phyloP scores from a whole-genome alignment of 1,139 yeast species.

The Yamadazyma aaseri region DNA sequence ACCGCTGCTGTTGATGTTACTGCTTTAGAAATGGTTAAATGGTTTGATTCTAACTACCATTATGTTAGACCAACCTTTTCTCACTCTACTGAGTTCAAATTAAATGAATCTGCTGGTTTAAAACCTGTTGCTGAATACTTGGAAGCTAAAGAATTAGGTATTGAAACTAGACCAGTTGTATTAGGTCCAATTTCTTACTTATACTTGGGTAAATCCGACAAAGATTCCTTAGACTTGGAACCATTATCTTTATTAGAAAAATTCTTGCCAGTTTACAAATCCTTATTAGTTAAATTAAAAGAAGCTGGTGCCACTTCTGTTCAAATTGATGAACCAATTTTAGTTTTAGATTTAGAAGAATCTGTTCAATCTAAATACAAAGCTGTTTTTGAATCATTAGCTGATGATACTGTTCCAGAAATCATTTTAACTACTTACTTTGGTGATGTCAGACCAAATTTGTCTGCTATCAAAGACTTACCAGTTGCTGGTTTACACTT shows the following conservation, averaged over 20 bases:
- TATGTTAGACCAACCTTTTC: slow-evolving; percentile 99
- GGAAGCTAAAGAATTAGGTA: slow-evolving; percentile 95
- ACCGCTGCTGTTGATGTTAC: slow-evolving; percentile 94
- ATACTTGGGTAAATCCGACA: slow-evolving; percentile 95
- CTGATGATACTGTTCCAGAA: slow-evolving; percentile 71
- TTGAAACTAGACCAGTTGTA: slow-evolving; percentile 95
- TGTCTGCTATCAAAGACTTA: slow-evolving; percentile 80
- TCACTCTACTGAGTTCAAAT: slow-evolving; percentile 91
- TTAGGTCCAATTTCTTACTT: slow-evolving; percentile 96
- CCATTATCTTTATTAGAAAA: slow-evolving; percentile 87
- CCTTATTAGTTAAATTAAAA: slow-evolving; percentile 81
- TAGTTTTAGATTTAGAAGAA: slow-evolving; percentile 90
- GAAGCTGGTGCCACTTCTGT: slow-evolving; percentile 94
- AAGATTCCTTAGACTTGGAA: slow-evolving; percentile 92
- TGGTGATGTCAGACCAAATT: slow-evolving; percentile 98
- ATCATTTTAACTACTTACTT: slow-evolving; percentile 87
- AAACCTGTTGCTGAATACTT: slow-evolving; percentile 97
- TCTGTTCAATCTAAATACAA: slow-evolving; percentile 81
- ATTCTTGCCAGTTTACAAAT: slow-evolving; percentile 88
- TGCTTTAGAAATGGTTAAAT: slow-evolving; percentile 99
- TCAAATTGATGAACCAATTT: slow-evolving; percentile 96
- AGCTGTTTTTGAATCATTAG: slow-evolving; percentile 76
- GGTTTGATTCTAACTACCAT: slow-evolving; percentile 99
- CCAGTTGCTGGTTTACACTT: slow-evolving; percentile 96
- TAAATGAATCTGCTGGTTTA: slow-evolving; percentile 67